These are phyloP conservation scores for Salix arbutifolia DNA, from an alignment of 345 rosid genomes.

Conservation along the genomic window DNA sequence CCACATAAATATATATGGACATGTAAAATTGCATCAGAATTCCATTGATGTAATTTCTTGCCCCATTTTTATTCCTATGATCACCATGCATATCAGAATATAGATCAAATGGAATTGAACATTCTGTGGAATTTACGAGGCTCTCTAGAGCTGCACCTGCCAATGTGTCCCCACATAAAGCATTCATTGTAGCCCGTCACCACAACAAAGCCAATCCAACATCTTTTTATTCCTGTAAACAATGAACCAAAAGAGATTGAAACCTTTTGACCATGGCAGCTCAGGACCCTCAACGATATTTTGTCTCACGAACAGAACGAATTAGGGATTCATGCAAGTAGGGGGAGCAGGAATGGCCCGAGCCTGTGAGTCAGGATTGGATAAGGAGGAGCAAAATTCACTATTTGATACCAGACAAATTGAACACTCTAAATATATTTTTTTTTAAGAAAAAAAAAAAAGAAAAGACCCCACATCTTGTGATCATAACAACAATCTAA, in stretches of 20 bases:
- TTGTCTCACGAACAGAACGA: not conserved
- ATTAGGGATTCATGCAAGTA: slow-evolving; percentile 1
- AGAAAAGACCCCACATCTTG: slow-evolving; percentile 10
- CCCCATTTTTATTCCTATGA: not conserved
- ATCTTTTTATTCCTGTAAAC: not conserved
- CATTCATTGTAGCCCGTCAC: slow-evolving; percentile 15
- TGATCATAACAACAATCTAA: slow-evolving; percentile 4
- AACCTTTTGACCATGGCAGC: slow-evolving; percentile 14
- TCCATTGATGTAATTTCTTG: not conserved
- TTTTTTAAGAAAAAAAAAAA: not conserved
- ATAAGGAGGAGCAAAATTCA: slow-evolving; percentile 23
- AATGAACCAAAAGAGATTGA: not conserved
- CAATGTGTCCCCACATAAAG: slow-evolving; percentile 20
- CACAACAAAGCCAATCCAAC: not conserved
- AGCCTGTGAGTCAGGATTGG: slow-evolving; percentile 6
- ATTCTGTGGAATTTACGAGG: not conserved
- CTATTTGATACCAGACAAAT: slow-evolving; percentile 25
- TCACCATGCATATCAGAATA: not conserved
- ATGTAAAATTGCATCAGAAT: not conserved
- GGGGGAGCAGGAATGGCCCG: not conserved
- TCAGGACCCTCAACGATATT: not conserved
- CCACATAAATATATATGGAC: not conserved
- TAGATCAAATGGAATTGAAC: not conserved
- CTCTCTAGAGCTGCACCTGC: not conserved
- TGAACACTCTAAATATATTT: slow-evolving; percentile 26